Base-by-base conservation (phyloP, 2,329 filamentous ascomycete species). In the Clonostachys sp. region DNA sequence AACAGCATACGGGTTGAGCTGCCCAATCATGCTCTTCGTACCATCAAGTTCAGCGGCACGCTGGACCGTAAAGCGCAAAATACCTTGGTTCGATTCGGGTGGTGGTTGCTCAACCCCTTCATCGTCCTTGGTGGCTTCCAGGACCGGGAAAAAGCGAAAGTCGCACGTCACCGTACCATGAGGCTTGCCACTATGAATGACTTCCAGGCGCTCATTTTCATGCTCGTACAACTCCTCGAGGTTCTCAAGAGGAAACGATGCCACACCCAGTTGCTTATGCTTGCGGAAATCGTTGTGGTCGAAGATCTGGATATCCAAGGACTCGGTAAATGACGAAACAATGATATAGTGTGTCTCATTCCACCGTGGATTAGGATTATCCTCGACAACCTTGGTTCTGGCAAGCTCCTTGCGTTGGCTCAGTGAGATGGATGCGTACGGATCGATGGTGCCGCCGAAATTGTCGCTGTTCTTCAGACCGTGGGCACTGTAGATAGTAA, bases 221-320 rank as follows among this genome's bases (percentile, higher is more conserved):
- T 90, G 83, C 45, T 90, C 86, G 18, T 81, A 71, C 17, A 91
- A 72, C 45, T 87, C 80, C 64, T 96, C 88, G 0, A 99, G 70
- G 51, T 86, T 81, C 55, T 97, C 91, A 34, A 99, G 74, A 7
- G 83, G 74, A 64, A 99, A 99, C 0, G 87, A 91, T 2, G 91
- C 90, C 18, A 84, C 79, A 46, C 92, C 94, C 43, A 99, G 80
- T 64, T 96, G 90, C 72, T 96, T 96, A 70, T 96, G 91, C 71
- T 97, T 99, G 55, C 94, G 85, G 66, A 88, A 88, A 49, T 96
- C 94, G 58, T 99, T 99, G 77, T 86, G 96, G 65, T 99, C 94
- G 59, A 84, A 96, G 33, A 96, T 66, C 48, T 87, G 83, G 48
- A 99, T 78, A 18, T 92, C 94, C 47, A 99, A 75, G 30, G 87